Base-by-base conservation (phyloP, 2,329 filamentous ascomycete genomes). In the Boeremia exigua region DNA sequence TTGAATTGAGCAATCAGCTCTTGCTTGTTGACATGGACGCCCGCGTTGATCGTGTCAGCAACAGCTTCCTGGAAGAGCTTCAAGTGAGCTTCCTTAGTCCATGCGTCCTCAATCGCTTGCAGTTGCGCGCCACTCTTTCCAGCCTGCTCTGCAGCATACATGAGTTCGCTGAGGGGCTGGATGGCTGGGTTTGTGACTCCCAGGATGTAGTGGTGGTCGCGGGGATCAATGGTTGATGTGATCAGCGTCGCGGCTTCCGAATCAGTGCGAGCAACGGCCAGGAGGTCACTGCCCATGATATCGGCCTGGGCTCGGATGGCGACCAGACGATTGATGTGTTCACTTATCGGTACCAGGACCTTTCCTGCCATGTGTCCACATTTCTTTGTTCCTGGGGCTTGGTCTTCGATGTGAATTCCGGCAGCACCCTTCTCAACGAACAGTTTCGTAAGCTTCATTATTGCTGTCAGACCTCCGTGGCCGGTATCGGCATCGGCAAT, bases 301-400 rank as follows among this genome's bases (percentile, higher is more conserved):
- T 99, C 95, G 66, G 95, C 94, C 80, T 99, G 95, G 4, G 95
- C 94, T 58, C 95, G 89, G 76, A 99, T 98, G 67, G 95, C 93
- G 46, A 99, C 92, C 50, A 99, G 84, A 51, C 95, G 89, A 82
- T 97, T 98, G 81, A 98, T 97, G 82, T 99, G 95, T 81, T 99
- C 95, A 78, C 87, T 91, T 74, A 97, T 96, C 46, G 95, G 95
- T 48, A 99, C 95, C 58, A 99, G 83, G 38, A 98, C 95, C 81
- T 98, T 98, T 72, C 95, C 95, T 64, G 95, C 95, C 95, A 98
- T 98, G 81, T 98, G 95, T 61, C 95, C 95, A 77, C 95, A 99
- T 86, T 99, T 99, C 86, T 99, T 99, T 45, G 95, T 98, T 50
- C 95, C 95, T 3, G 95, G 94, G 4, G 95, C 94, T 79, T 98